Evolutionary conservation across 352 stramenopile genomes (phyloP), one percentile per base, ranked within the genome.

Genomic region (Globisporangium nodosum): DNA sequence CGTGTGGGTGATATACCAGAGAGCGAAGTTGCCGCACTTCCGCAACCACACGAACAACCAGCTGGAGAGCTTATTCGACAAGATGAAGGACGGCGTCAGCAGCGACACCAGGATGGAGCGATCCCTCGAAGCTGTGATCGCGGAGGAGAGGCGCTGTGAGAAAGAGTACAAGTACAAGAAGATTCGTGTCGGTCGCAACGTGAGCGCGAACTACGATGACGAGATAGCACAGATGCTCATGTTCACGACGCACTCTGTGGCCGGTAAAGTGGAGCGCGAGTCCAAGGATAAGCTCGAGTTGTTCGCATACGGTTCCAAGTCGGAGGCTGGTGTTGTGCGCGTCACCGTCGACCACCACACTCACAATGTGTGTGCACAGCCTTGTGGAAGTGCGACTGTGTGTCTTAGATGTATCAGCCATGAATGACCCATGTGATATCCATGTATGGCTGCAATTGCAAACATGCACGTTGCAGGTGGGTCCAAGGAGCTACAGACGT

Each of bases 11-110:
- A 48, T 66, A n/a, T 61, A 53, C n/a, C 7, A 15, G 0, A 49
- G 68, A 2, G 30, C 54, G 0, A 54, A 69, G 2, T 46, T 74
- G 0, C 55, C 57, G 0, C 56, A 73, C 49, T 70, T 70, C n/a
- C 59, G 54, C 3, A 70, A 70, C 13, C 50, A 75, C 33, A 73
- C 64, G 0, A 76, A 75, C 42, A 79, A 74, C 37, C 45, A 50
- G 0, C 42, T 74, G 0, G 65, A 79, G 40, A 66, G 9, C 1
- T 73, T 65, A 11, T 76, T 73, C 21, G 70, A 65, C 0, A 70
- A 70, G 42, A 58, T 72, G 9, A 70, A 76, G 56, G 53, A 61
- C 15, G 35, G 20, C 0, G 20, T 68, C 0, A 59, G 33, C 3
- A 24, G 43, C 16, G n/a, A n/a, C 13, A 63, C 31, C 8, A 66